phyloP scores from a whole-genome alignment of 768 basidiomycete species.

The Lactifluus volemus region DNA sequence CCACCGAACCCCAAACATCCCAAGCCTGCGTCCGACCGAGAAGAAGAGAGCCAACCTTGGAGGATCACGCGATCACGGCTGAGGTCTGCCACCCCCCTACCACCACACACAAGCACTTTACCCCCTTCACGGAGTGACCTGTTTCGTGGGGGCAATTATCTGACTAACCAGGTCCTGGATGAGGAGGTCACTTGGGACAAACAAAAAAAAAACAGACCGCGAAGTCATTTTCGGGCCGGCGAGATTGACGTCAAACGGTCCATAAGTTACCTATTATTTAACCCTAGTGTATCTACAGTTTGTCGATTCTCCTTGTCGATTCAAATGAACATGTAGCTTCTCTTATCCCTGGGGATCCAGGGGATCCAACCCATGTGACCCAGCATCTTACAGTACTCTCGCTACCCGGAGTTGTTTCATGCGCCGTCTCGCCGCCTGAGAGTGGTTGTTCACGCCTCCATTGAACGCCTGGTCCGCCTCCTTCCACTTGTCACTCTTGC shows the following conservation, averaged over 20 bases:
- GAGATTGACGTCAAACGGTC: background rate
- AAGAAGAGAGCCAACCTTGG: too few relatives aligned
- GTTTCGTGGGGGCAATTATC: constrained; percentile 2
- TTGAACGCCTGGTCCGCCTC: constrained; percentile 59
- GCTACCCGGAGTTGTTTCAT: constrained; percentile 45
- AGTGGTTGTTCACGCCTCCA: constrained; percentile 68
- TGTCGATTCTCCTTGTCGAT: too few relatives aligned
- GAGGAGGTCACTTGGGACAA: constrained; percentile 48
- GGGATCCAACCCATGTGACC: background rate
- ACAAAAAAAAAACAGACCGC: too few relatives aligned
- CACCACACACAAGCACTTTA: constrained; percentile 8
- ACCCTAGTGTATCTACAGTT: too few relatives aligned
- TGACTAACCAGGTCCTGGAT: constrained; percentile 58
- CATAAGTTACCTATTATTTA: too few relatives aligned
- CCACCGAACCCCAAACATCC: too few relatives aligned
- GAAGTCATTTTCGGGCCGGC: background rate
- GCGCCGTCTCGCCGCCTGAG: constrained; percentile 42
- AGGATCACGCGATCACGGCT: too few relatives aligned
- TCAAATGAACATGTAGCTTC: too few relatives aligned
- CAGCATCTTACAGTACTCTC: constrained; percentile 22
- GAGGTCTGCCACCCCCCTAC: too few relatives aligned
- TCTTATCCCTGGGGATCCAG: too few relatives aligned
- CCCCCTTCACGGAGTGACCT: constrained; percentile 42
- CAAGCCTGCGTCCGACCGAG: too few relatives aligned
- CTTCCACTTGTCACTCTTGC: constrained; percentile 22